Conservation (phyloP, 306 rosid species). For the Begonia fuchsioides region DNA sequence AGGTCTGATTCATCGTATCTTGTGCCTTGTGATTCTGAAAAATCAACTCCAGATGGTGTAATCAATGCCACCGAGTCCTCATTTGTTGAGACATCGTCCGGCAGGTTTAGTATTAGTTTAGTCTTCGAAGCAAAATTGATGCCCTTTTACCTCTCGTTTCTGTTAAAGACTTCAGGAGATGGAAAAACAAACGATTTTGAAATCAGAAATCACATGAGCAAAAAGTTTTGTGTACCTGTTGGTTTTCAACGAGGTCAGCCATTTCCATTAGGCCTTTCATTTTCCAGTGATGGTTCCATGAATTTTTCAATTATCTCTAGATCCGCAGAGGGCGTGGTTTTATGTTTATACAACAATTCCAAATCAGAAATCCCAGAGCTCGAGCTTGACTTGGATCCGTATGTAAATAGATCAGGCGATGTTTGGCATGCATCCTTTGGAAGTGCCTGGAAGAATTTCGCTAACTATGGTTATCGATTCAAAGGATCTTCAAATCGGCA, state of each 20-base stretch:
- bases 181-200: constrained; percentile 24
- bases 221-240: constrained; percentile 62
- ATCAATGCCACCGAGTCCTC: constrained; percentile 21
- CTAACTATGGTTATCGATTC: constrained; percentile 62
- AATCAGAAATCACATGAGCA: constrained; percentile 59
- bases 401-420: constrained; percentile 72
- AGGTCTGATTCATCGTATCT: constrained; percentile 40
- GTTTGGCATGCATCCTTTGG: constrained; percentile 76
- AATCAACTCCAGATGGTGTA: constrained; percentile 14
- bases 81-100: constrained; percentile 20
- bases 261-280: constrained; percentile 57
- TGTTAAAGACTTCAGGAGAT: constrained; percentile 20
- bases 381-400: constrained; percentile 86
- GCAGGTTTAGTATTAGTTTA: constrained; percentile 24
- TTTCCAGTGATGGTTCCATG: constrained; percentile 42
- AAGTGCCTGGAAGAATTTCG: constrained; percentile 29
- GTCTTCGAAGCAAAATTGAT: constrained; percentile 41
- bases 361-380: constrained; percentile 45
- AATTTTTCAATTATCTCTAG: constrained; percentile 70
- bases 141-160: constrained; percentile 74
- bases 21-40: constrained; percentile 12
- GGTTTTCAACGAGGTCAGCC: constrained; percentile 53
- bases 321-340: constrained; percentile 49
- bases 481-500: constrained; percentile 18
- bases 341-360: constrained; percentile 55